Evolutionary conservation across 176 grass and related monocot species (phyloP).

Genomic region (Dendrocalamus sinicus): DNA sequence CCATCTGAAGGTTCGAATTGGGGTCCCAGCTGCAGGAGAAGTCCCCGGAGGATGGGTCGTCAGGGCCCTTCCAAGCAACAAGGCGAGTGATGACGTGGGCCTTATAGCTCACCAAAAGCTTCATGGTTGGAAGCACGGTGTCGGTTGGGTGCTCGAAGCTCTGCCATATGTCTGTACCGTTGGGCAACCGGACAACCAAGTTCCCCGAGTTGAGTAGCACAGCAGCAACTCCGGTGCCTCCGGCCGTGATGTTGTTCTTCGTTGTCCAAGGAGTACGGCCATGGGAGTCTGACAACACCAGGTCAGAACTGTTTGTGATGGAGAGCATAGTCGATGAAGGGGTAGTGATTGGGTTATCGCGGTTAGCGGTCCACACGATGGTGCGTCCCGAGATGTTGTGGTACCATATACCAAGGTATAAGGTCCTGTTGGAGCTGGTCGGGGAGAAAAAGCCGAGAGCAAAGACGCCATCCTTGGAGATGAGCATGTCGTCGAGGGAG

Average conservation of each 20-base stretch:
- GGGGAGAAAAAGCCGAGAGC: conserved; percentile 54
- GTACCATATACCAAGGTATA: conserved; percentile 56
- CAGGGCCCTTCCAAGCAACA: conserved; percentile 35
- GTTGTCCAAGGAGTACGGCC: conserved; percentile 17
- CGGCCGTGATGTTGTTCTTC: neutral
- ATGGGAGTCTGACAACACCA: conserved; percentile 14
- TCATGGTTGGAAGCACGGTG: conserved; percentile 43
- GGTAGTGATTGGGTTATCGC: conserved; percentile 24
- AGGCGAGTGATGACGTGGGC: neutral
- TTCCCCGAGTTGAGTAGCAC: conserved; percentile 32
- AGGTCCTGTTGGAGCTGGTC: neutral
- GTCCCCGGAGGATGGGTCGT: conserved; percentile 44
- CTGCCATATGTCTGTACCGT: conserved; percentile 40
- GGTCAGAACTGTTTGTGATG: conserved; percentile 17
- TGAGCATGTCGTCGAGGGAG: neutral
- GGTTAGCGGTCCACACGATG: conserved; percentile 51
- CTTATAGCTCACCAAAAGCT: conserved; percentile 7
- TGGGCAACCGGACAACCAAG: conserved; percentile 31
- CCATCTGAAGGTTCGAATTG: neutral
- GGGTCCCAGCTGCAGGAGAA: conserved; percentile 29
- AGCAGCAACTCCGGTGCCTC: neutral
- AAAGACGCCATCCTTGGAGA: conserved; percentile 37
- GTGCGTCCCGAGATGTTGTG: conserved; percentile 30
- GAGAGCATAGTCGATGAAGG: neutral
- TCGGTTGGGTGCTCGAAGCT: conserved; percentile 52